phyloP scores from a whole-genome alignment of 805 yeast genomes.

The Cyberlindnera euphorbiiphila region DNA sequence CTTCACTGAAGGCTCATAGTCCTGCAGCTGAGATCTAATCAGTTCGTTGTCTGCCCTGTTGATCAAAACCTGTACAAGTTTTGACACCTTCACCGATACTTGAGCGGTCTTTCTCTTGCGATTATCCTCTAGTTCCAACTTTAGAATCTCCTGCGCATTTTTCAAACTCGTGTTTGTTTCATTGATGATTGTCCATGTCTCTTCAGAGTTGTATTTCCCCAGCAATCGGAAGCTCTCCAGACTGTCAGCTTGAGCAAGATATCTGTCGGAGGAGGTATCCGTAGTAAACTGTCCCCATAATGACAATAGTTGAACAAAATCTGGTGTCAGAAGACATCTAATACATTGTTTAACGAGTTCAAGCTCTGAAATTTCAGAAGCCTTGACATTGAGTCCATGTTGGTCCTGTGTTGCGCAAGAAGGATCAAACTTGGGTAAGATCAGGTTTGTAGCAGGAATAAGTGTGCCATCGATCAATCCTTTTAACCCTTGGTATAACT shows the following conservation, averaged over 20 bases:
- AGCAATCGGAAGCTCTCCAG: conserved; percentile 9
- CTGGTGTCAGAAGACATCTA: conserved; percentile 8
- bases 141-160: conserved; percentile 19
- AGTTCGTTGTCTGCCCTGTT: conserved; percentile 27
- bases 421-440: conserved; percentile 10
- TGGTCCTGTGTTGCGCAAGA: conserved; percentile 4
- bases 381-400: conserved; percentile 8
- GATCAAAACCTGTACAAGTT: conserved; percentile 23
- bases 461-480: conserved; percentile 6
- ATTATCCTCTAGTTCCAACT: conserved; percentile 13
- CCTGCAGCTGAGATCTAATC: conserved; percentile 10
- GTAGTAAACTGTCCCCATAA: conserved; percentile 14
- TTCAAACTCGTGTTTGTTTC: conserved; percentile 16
- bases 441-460: not conserved
- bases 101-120: conserved; percentile 11
- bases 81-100: conserved; percentile 21
- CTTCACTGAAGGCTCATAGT: conserved; percentile 12
- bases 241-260: conserved; percentile 22
- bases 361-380: conserved; percentile 16
- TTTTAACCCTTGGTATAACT: conserved; percentile 5
- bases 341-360: conserved; percentile 12
- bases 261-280: conserved; percentile 2
- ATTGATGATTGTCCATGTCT: conserved; percentile 17
- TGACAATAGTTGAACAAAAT: conserved; percentile 2
- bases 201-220: conserved; percentile 3